These are phyloP conservation scores for Buxus sempervirens DNA, from an alignment of 164 flowering plant genomes.

Conservation along the genomic window DNA sequence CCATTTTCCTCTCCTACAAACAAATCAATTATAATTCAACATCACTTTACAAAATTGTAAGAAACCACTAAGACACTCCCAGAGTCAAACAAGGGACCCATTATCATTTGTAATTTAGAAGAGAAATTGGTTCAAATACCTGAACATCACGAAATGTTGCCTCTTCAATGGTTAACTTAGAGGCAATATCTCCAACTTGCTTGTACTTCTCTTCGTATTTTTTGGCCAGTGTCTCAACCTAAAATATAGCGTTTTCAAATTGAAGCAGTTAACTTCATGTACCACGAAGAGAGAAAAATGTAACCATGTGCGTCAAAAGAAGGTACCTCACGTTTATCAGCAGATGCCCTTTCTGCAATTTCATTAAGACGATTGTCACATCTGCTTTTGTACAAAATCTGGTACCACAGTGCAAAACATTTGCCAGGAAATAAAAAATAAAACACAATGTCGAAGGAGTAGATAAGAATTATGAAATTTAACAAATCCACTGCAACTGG, in stretches of 20 bases:
- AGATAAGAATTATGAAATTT: too few species aligned
- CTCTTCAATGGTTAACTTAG: conserved; percentile 87
- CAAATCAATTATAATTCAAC: neutral
- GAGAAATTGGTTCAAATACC: conserved; percentile 31
- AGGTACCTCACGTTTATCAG: conserved; percentile 85
- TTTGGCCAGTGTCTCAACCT: conserved; percentile 78
- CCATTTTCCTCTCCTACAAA: conserved; percentile 73
- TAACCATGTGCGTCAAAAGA: neutral
- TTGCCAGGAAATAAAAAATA: neutral
- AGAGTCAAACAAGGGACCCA: neutral
- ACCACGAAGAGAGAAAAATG: neutral
- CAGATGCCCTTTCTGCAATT: conserved; percentile 76
- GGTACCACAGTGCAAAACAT: conserved; percentile 16
- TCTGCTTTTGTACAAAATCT: conserved; percentile 90
- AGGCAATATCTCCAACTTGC: conserved; percentile 82
- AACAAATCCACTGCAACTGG: neutral
- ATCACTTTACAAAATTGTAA: neutral
- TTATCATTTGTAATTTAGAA: neutral
- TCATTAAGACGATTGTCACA: conserved; percentile 93
- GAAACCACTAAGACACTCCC: neutral
- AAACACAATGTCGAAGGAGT: neutral
- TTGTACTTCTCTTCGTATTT: conserved; percentile 96
- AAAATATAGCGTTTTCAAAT: conserved; percentile 15
- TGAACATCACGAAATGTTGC: conserved; percentile 87
- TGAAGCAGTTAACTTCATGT: neutral